phyloP scores from a whole-genome alignment of 176 grass and related monocot genomes.

The Bromus sterilis region DNA sequence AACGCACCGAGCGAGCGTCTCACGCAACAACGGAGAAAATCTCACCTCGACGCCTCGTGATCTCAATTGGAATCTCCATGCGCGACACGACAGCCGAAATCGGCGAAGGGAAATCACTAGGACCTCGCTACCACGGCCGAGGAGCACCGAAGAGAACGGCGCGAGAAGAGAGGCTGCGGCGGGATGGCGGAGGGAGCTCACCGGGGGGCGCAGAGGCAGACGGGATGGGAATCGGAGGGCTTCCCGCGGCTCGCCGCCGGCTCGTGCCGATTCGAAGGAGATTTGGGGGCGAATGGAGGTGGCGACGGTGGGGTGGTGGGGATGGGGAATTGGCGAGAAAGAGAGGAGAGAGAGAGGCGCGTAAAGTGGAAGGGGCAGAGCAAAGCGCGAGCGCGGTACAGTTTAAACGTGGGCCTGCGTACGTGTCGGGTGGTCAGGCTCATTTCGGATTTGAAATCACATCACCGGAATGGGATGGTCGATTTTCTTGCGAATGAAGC shows the following conservation, averaged over 20 bases:
- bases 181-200: slow-evolving; percentile 9
- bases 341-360: neutral
- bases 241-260: neutral
- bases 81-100: neutral
- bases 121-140: neutral
- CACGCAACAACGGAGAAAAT: neutral
- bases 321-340: slow-evolving; percentile 9
- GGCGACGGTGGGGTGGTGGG: neutral
- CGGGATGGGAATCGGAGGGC: neutral
- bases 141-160: neutral
- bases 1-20: neutral
- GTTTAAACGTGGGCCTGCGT: slow-evolving; percentile 15
- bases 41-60: neutral
- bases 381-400: slow-evolving; percentile 10
- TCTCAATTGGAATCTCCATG: neutral
- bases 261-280: neutral
- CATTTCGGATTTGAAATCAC: neutral
- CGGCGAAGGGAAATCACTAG: neutral
- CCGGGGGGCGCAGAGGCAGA: neutral
- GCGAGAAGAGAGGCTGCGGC: neutral
- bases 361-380: neutral
- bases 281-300: neutral
- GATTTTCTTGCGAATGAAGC: neutral
- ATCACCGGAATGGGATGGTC: neutral
- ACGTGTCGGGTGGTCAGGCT: neutral